Conservation (phyloP, 257 asterid species). For the Perilla frutescens region DNA sequence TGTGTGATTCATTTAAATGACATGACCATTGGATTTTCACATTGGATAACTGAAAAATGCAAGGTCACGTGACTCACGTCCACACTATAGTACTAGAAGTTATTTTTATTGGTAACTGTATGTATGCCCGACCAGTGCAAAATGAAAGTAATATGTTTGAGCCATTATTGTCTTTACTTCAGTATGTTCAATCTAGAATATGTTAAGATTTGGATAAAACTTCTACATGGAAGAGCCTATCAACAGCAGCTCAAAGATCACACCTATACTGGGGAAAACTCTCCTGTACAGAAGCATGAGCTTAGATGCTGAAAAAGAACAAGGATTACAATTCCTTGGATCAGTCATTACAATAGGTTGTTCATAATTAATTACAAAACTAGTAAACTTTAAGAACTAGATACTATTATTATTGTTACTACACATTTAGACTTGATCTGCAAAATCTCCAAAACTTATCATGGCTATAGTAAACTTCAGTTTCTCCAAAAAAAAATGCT, state of each 20-base stretch:
- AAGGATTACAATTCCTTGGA: slow-evolving; percentile 13
- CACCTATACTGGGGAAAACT: neutral
- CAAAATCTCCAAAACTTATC: slow-evolving; percentile 14
- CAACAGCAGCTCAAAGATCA: slow-evolving; percentile 9
- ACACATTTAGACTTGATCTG: slow-evolving; percentile 12
- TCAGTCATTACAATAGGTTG: slow-evolving; percentile 2
- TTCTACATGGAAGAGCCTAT: neutral
- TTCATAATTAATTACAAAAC: neutral
- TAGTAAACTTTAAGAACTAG: neutral
- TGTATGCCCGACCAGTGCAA: neutral
- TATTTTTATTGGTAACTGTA: neutral
- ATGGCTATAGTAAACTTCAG: neutral
- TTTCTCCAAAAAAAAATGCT: neutral
- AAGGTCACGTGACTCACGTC: slow-evolving; percentile 23
- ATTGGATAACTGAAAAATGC: slow-evolving; percentile 1
- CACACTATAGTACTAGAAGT: neutral
- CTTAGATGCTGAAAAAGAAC: neutral
- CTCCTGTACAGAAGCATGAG: neutral
- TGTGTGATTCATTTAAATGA: neutral
- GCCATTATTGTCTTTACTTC: neutral
- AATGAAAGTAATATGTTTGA: neutral
- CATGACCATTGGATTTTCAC: neutral
- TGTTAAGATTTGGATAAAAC: neutral
- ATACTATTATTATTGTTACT: neutral
- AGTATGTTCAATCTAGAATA: slow-evolving; percentile 7